Evolutionary conservation across 257 asterid genomes (phyloP).

Genomic region (Orobanche coerulescens): DNA sequence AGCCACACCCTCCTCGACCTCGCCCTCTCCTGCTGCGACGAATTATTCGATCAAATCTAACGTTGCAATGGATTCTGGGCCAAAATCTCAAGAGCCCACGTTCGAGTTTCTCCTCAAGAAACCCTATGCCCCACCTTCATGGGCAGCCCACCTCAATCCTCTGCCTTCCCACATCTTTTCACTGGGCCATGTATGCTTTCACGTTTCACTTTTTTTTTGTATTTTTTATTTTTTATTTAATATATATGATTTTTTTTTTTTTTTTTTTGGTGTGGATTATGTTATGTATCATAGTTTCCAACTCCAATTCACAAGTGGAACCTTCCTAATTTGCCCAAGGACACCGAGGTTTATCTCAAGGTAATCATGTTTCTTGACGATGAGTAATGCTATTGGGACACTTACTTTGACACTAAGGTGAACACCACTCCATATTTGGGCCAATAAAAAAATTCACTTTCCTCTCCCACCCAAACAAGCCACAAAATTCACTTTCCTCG

Average conservation of each 20-base stretch:
- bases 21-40: constrained; percentile 12
- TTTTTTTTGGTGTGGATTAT: background rate
- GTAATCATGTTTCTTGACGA: constrained; percentile 28
- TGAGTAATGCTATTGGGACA: too few species aligned
- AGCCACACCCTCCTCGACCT: constrained; percentile 17
- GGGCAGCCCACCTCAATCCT: constrained; percentile 77
- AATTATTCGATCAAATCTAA: constrained; percentile 21
- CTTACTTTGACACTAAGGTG: too few species aligned
- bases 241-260: background rate
- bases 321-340: constrained; percentile 81
- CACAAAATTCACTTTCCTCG: too few species aligned
- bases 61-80: constrained; percentile 30
- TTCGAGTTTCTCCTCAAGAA: constrained; percentile 55
- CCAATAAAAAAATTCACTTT: too few species aligned
- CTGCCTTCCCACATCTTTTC: constrained; percentile 62
- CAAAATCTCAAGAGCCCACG: constrained; percentile 27
- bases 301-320: constrained; percentile 95
- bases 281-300: constrained; percentile 56
- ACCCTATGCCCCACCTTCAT: constrained; percentile 65
- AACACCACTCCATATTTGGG: too few species aligned
- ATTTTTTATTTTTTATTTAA: background rate
- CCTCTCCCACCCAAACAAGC: too few species aligned
- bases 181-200: constrained; percentile 61
- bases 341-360: constrained; percentile 87
- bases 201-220: background rate